Conservation (phyloP, 805 yeast species). For the Cephaloascus albidus region DNA sequence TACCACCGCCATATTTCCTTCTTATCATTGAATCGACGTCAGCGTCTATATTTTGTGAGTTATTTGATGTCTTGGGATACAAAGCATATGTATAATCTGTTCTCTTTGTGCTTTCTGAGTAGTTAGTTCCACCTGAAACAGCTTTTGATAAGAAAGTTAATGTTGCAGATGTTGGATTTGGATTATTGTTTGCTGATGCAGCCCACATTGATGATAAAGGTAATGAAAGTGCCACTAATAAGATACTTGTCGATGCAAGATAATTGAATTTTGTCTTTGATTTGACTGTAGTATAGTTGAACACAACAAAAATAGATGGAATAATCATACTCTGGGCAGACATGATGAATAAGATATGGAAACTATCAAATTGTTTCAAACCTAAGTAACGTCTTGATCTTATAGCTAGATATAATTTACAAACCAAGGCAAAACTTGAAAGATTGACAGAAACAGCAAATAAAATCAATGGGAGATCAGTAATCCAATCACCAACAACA, state of each 20-base stretch:
- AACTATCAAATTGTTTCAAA: constrained; percentile 69
- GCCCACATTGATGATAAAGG: constrained; percentile 93
- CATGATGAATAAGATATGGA: constrained; percentile 77
- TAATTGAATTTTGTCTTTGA: constrained; percentile 22
- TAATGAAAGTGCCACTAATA: constrained; percentile 60
- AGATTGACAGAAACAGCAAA: constrained; percentile 62
- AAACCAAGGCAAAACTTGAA: constrained; percentile 48
- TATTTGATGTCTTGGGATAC: not conserved
- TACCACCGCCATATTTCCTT: not conserved
- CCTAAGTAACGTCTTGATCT: constrained; percentile 71
- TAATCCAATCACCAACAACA: constrained; percentile 20
- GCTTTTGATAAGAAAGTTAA: constrained; percentile 4
- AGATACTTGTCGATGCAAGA: constrained; percentile 42
- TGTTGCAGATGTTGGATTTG: constrained; percentile 11
- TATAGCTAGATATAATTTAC: constrained; percentile 63
- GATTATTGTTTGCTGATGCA: constrained; percentile 45
- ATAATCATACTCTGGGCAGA: constrained; percentile 70
- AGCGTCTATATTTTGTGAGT: not conserved
- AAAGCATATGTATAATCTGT: not conserved
- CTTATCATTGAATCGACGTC: too few relatives aligned
- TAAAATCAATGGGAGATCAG: constrained; percentile 47
- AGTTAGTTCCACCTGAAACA: too few relatives aligned
- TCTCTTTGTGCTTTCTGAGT: not conserved
- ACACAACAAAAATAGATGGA: constrained; percentile 62
- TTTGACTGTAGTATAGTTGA: constrained; percentile 39